Base-by-base conservation (phyloP, 371 early-diverging fungal genomes). In the Mortierella sp. region DNA sequence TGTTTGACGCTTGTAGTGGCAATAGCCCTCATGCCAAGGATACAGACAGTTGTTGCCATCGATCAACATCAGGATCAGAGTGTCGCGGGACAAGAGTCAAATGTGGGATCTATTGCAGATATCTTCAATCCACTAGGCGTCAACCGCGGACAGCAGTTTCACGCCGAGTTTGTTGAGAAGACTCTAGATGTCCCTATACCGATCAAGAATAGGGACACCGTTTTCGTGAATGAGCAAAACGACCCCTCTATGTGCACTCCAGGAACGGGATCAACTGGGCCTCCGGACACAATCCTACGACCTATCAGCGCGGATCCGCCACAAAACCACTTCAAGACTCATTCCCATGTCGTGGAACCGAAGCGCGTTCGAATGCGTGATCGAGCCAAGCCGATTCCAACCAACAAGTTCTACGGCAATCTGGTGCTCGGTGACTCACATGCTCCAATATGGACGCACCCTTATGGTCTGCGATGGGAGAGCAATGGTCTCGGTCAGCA, bases 391-490 rank as follows among this genome's bases (percentile, higher is more conserved):
- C 57, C 68, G 0, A 22, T 56, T 14, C 63, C 74, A 17, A 74
- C 68, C 9, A 74, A 74, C 57, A 74, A 74, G 57, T 74, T 74
- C 46, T 74, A 74, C 41, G 74, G 68, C 24, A 67, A 67, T 31
- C 57, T 67, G 1, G 43, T 74, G 47, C 47, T 67, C 3, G 63
- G 57, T 2, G 67, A 74, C 37, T 67, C 74, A n/a, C 74, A 67
- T 41, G 63, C 74, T 19, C 74, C 74, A 0, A 34, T 74, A n/a
- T 74, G 74, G 74, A 74, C 67, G 29, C 74, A 67, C 12, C 74
- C 74, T 1, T 72, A 72, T 37, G 74, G 74, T n/a, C 53, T 73
- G n/a, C 74, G 74, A 16, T 73, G 74, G 74, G 74, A 73, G 34
- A 59, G 60, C 27, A 39, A 14, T 7, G 57, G 43, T 10, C n/a